Base-by-base conservation (phyloP, 2,329 filamentous ascomycete genomes). In the Penicillium sclerotiorum region DNA sequence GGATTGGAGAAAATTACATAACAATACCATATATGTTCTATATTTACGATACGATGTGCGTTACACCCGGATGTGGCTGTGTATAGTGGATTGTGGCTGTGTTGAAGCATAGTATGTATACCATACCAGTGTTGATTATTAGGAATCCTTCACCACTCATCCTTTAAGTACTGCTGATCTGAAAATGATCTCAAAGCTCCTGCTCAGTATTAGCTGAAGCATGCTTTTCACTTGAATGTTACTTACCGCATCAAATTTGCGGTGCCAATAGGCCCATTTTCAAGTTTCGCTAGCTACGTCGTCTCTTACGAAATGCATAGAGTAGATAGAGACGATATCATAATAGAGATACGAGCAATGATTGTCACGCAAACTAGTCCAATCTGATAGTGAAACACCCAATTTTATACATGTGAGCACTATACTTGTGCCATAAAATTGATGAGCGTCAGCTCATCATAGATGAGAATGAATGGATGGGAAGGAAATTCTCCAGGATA, bases 391-490 rank as follows among this genome's bases (percentile, higher is more conserved):
- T 13, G 13, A 22, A 5, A 38, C 35, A 38, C 35, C 18, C 18
- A 21, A n/a, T 22, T 38, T 21, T 5, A 38, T 38, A 38, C 11
- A 38, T 22, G 11, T 38, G 11, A 38, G 35, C 18, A 38, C 8
- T 38, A 38, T 38, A 38, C 35, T 38, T 38, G 11, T 38, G 20
- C 35, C 13, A 38, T 38, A 12, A 21, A 38, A 38, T 38, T 38
- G 13, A 38, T 38, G 22, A 38, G 6, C 13, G 5, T 22, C 20
- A 38, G 22, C 7, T 38, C 18, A 22, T 13, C 11, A 38, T 21
- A 12, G 18, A 38, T 22, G 13, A 38, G 17, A 38, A 38, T 22
- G 13, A 22, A 38, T 38, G 20, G 35, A 38, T 38, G n/a, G 35
- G 18, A 21, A 22, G 13, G 18, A 38, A 38, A 38, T 21, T n/a